These are phyloP conservation scores for Penicillium alfredii DNA, from an alignment of 495 filamentous ascomycete genomes.

Conservation along the genomic window DNA sequence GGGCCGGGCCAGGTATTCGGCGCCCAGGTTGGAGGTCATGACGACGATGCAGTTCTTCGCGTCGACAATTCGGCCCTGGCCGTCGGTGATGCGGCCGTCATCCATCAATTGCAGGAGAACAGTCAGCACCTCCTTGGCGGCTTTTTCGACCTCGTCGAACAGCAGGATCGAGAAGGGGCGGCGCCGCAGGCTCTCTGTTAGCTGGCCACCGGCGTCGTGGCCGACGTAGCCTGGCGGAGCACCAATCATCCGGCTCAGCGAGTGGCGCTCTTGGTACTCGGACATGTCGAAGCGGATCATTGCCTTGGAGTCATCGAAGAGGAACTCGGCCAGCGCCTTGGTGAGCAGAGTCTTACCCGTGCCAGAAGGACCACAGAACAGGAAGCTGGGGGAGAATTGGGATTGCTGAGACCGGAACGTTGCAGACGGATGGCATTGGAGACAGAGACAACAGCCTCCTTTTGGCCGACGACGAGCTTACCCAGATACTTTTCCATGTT, in stretches of 20 bases:
- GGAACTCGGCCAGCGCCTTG: conserved; percentile 93
- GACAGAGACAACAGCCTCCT: conserved; percentile 88
- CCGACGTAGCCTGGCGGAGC: conserved; percentile 96
- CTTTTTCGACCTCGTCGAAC: conserved; percentile 98
- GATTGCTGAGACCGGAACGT: conserved; percentile 86
- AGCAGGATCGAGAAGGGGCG: conserved; percentile 96
- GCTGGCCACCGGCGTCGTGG: conserved; percentile 90
- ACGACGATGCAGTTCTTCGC: conserved; percentile 98
- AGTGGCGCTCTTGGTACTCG: conserved; percentile 97
- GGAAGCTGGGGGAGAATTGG: conserved; percentile 96
- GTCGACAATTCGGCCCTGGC: conserved; percentile 89
- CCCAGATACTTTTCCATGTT: conserved; percentile 84
- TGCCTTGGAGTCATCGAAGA: conserved; percentile 93
- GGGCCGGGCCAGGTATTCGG: conserved; percentile 81
- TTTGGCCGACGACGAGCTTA: conserved; percentile 85
- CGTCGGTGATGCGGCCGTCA: conserved; percentile 96
- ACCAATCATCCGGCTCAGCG: conserved; percentile 94
- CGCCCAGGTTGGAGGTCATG: conserved; percentile 96
- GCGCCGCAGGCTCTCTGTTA: conserved; percentile 88
- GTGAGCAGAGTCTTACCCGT: conserved; percentile 96
- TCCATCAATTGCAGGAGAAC: conserved; percentile 98
- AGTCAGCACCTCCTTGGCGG: conserved; percentile 94
- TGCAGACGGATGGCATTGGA: conserved; percentile 94
- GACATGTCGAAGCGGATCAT: conserved; percentile 99
- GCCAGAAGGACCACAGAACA: conserved; percentile 97